phyloP scores from a whole-genome alignment of 768 basidiomycete genomes.

The Boletus sp. region DNA sequence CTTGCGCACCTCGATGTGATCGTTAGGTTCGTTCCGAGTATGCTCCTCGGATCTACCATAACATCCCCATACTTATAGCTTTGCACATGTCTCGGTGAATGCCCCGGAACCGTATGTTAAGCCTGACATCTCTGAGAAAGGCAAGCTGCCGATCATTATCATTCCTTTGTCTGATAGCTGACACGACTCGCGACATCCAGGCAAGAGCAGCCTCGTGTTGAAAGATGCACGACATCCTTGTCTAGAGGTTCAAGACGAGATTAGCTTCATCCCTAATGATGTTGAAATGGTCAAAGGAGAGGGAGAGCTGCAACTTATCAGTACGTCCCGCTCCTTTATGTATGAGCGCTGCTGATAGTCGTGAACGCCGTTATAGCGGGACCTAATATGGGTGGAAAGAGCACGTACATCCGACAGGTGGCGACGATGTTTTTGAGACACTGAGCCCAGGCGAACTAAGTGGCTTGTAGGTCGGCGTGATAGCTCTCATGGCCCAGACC shows the following conservation, averaged over 20 bases:
- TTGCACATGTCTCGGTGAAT: constrained; percentile 87
- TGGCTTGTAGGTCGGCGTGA: constrained; percentile 75
- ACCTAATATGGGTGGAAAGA: constrained; percentile 99
- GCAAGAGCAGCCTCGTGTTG: constrained; percentile 75
- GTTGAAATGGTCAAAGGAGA: constrained; percentile 91
- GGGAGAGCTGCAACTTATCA: constrained; percentile 95
- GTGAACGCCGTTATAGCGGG: constrained; percentile 53
- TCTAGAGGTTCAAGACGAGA: constrained; percentile 92
- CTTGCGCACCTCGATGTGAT: constrained; percentile 92
- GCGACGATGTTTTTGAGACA: neutral
- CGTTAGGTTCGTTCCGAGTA: constrained; percentile 54
- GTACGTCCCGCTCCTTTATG: constrained; percentile 38
- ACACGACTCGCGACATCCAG: constrained; percentile 35
- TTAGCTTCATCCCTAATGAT: constrained; percentile 94
- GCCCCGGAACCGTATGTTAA: constrained; percentile 88
- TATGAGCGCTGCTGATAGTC: neutral
- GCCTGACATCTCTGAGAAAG: constrained; percentile 74
- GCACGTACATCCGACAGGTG: constrained; percentile 92
- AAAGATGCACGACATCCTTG: constrained; percentile 93
- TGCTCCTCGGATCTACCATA: neutral
- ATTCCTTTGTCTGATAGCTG: neutral
- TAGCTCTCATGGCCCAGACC: constrained; percentile 92
- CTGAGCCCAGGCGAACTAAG: neutral
- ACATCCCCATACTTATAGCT: constrained; percentile 43
- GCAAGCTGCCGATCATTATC: constrained; percentile 33